Evolutionary conservation across 2,329 filamentous ascomycete genomes (phyloP), one percentile per base, ranked within the genome.

Genomic region (Cladophialophora yegresii): DNA sequence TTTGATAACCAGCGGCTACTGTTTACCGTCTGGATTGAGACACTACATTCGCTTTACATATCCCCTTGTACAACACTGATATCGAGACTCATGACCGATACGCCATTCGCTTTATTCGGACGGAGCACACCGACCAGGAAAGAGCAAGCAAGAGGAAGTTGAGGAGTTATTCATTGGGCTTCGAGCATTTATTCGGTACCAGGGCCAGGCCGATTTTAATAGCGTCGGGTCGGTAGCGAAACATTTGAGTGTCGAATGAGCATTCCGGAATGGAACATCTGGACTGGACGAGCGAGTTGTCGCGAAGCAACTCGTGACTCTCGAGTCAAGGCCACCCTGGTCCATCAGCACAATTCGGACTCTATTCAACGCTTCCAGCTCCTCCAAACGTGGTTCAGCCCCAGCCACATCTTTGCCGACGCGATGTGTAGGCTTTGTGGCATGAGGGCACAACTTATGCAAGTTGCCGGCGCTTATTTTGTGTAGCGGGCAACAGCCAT

Each of bases 21-120:
- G 63, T 58, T 64, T 66, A 66, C 63, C 63, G 66, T 50, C 55
- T 63, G 51, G 51, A 61, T 65, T 33, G 58, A 54, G 54, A 59
- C 50, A 61, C 53, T 63, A 64, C 66, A 66, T 56, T 68, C 66
- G 66, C 66, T 68, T 67, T 56, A 54, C 53, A 61, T 60, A 53
- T 45, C 45, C 30, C 32, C 45, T 64, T 66, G 66, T 68, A 64
- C 60, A 68, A 64, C 62, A 67, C 28, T 53, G 36, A 61, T 66
- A 66, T 66, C 66, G 66, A 60, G 63, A 66, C 58, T 61, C 50
- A 65, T 49, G 64, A 68, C 64, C 66, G 66, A 68, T 64, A 68
- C 61, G 66, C 64, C 66, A 68, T 63, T 68, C 66, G 66, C 66
- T 68, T 68, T 50, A 57, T 49, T 54, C 26, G 26, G 26, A 28